A percentile compares a stretch with the other conserved stretches of the same genome.
These are phyloP conservation scores for Tolypocladium nubicola DNA, from an alignment of 2,329 filamentous ascomycete genomes.

Conservation along the genomic window DNA sequence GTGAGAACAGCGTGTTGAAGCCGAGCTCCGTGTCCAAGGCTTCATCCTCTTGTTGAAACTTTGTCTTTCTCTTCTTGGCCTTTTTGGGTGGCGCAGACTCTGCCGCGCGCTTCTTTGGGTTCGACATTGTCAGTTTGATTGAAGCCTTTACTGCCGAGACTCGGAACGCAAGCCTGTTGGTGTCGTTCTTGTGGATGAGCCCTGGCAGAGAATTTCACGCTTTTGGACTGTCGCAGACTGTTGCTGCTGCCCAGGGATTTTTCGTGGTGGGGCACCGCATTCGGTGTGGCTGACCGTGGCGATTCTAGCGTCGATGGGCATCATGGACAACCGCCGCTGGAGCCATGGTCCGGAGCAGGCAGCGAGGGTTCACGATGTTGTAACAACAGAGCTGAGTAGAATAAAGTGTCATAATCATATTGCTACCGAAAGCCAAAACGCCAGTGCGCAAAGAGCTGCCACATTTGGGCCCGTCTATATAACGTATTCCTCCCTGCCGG, in stretches of 20 bases:
- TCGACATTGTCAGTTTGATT: slow-evolving; percentile 20
- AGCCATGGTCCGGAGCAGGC: background rate
- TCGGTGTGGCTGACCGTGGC: background rate
- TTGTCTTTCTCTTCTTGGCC: slow-evolving; percentile 46
- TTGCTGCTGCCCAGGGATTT: background rate
- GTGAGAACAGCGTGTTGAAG: slow-evolving; percentile 69
- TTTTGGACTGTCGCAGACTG: background rate
- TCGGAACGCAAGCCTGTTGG: too few species aligned
- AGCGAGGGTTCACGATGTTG: background rate
- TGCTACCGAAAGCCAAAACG: background rate
- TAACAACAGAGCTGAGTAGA: background rate
- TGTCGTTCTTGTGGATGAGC: background rate
- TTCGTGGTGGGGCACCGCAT: background rate
- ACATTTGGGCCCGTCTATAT: background rate
- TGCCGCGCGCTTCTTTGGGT: slow-evolving; percentile 44
- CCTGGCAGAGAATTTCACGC: background rate
- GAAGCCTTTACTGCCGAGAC: background rate
- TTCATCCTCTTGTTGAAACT: slow-evolving; percentile 38
- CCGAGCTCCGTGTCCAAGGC: slow-evolving; percentile 58
- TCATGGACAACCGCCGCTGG: background rate
- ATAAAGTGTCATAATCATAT: background rate
- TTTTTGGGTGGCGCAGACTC: slow-evolving; percentile 36
- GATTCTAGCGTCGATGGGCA: background rate
- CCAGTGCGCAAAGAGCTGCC: background rate
- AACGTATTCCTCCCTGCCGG: background rate